These are phyloP conservation scores for Hortiboletus flavorubellus DNA, from an alignment of 768 basidiomycete genomes.

Conservation along the genomic window DNA sequence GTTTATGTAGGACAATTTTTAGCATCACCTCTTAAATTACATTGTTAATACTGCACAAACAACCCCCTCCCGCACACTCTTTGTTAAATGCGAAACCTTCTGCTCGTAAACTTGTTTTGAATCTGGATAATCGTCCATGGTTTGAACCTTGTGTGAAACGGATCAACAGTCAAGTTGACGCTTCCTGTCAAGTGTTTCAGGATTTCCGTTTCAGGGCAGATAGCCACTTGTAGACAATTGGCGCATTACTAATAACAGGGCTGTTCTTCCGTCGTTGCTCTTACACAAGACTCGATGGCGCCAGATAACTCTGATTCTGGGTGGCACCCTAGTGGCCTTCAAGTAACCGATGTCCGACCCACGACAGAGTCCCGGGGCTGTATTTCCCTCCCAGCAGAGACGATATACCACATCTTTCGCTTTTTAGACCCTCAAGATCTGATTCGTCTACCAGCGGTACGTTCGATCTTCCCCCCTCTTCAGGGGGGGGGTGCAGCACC, in stretches of 20 bases:
- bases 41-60: not conserved
- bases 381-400: constrained; percentile 16
- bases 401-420: constrained; percentile 10
- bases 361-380: not conserved
- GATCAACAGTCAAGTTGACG: too few relatives aligned
- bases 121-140: not conserved
- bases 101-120: not conserved
- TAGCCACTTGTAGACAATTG: not conserved
- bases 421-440: constrained; percentile 9
- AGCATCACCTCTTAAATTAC: too few relatives aligned
- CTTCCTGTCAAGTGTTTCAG: too few relatives aligned
- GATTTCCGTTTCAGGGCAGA: constrained; percentile 1
- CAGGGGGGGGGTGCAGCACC: too few relatives aligned
- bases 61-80: constrained; percentile 4
- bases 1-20: not conserved
- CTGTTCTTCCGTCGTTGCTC: not conserved
- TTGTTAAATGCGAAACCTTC: constrained; percentile 13
- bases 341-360: not conserved
- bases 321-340: not conserved
- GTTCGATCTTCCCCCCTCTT: not conserved
- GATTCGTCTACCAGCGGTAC: constrained; percentile 14
- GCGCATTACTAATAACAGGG: not conserved
- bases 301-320: not conserved
- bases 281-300: constrained; percentile 4
- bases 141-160: too few relatives aligned